Conservation (phyloP, 768 basidiomycete genomes). For the Pleurotus djamor region DNA sequence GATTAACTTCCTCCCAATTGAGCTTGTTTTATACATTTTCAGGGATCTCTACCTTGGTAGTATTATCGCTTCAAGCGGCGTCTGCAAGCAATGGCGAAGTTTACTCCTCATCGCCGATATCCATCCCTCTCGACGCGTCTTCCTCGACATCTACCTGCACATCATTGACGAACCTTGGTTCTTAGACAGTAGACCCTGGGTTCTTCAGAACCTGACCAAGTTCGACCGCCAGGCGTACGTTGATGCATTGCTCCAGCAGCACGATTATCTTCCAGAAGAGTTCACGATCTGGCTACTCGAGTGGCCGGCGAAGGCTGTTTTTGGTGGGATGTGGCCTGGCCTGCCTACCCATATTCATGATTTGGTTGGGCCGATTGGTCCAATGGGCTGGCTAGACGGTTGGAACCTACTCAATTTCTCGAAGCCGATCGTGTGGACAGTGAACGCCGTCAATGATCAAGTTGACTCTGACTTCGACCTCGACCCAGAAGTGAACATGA, state of each 20-base stretch:
- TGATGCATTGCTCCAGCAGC: constrained; percentile 8
- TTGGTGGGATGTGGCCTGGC: constrained; percentile 17
- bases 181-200: neutral
- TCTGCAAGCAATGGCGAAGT: too few species aligned
- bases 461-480: neutral
- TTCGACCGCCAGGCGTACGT: constrained; percentile 8
- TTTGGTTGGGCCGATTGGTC: neutral
- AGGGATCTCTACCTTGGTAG: too few species aligned
- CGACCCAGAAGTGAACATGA: neutral
- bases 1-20: too few species aligned
- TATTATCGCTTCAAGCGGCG: too few species aligned
- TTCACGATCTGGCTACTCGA: constrained; percentile 21
- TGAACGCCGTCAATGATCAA: neutral
- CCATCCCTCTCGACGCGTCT: neutral
- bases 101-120: neutral
- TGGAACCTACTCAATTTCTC: neutral
- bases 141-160: neutral
- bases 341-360: constrained; percentile 3
- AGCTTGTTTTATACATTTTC: too few species aligned
- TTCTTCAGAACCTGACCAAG: neutral
- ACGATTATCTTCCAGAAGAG: constrained; percentile 15
- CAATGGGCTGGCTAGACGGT: neutral
- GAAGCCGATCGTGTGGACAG: neutral
- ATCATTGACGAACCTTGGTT: neutral
- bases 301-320: constrained; percentile 18